Conservation (phyloP, 306 rosid genomes). For the Cucurbita pepo region DNA sequence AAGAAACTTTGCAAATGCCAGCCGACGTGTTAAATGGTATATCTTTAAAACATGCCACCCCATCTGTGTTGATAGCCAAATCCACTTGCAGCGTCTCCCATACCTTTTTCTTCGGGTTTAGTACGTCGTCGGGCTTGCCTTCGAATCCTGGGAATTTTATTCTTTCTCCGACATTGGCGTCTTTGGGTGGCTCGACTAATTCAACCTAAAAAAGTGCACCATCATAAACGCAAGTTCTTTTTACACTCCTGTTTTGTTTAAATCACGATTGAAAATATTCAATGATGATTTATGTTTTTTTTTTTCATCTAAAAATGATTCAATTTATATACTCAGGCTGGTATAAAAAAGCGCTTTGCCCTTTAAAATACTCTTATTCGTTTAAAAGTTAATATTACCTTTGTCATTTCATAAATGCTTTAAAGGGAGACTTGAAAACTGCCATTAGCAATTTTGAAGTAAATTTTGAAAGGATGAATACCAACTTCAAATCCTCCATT, state of each 20-base stretch:
- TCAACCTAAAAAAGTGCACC: slow-evolving; percentile 39
- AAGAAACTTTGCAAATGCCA: slow-evolving; percentile 69
- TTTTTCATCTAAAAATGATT: neutral
- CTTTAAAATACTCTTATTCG: no score
- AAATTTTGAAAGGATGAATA: no score
- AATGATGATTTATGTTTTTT: no score
- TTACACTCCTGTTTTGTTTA: neutral
- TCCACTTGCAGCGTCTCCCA: slow-evolving; percentile 91
- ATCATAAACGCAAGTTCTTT: neutral
- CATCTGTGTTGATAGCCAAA: slow-evolving; percentile 30
- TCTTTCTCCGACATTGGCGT: slow-evolving; percentile 66
- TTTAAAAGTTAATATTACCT: no score
- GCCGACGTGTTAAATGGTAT: slow-evolving; percentile 67
- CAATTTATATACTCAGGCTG: neutral
- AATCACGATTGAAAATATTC: neutral
- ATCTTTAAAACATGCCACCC: slow-evolving; percentile 64
- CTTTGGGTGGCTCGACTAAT: slow-evolving; percentile 69
- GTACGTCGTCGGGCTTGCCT: slow-evolving; percentile 62
- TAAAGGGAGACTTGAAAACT: no score
- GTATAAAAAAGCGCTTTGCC: no score
- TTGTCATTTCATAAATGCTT: no score
- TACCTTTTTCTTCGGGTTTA: slow-evolving; percentile 88
- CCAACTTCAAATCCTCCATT: no score
- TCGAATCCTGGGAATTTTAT: slow-evolving; percentile 41
- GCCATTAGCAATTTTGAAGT: no score